Percentiles rank a stretch among this genome's conserved stretches.
Evolutionary conservation across 345 rosid species (phyloP).

Genomic region (Salix koriyanagi): DNA sequence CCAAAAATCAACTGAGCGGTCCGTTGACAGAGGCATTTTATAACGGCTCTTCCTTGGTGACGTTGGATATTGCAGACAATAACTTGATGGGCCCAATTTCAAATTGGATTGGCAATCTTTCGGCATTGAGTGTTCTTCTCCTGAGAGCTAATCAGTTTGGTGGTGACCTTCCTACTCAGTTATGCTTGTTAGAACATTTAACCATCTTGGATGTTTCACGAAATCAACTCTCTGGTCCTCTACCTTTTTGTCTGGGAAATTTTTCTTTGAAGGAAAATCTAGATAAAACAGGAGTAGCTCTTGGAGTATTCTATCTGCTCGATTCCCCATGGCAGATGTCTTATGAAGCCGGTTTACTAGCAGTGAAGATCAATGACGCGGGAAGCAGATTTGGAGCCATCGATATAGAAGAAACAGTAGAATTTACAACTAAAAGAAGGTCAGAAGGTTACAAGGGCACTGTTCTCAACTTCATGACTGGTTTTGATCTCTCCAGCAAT

Average conservation of each 20-base stretch:
- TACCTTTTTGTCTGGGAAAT: conserved; percentile 1
- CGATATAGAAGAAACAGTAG: too few relatives aligned
- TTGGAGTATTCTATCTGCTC: too few relatives aligned
- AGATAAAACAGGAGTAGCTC: too few relatives aligned
- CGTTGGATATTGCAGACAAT: conserved; percentile 17
- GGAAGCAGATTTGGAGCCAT: too few relatives aligned
- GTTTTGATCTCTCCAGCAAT: too few relatives aligned
- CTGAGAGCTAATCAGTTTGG: conserved; percentile 8
- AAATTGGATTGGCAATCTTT: not conserved
- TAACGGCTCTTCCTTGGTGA: not conserved
- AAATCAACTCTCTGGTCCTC: conserved; percentile 8
- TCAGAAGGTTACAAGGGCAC: too few relatives aligned
- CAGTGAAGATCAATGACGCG: too few relatives aligned
- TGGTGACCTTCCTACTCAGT: conserved; percentile 9
- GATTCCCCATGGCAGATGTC: rapidly evolving
- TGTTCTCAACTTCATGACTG: too few relatives aligned
- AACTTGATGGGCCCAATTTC: conserved; percentile 11
- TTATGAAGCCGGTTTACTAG: too few relatives aligned
- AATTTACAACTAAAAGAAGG: too few relatives aligned
- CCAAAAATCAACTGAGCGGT: not conserved
- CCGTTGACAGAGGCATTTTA: not conserved
- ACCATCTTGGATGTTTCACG: conserved; percentile 17
- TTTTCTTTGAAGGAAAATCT: not conserved
- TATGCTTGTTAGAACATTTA: conserved; percentile 4
- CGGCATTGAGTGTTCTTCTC: conserved; percentile 12